These are phyloP conservation scores for Malassezia brasiliensis DNA, from an alignment of 1,284 basidiomycete species.

Conservation along the genomic window DNA sequence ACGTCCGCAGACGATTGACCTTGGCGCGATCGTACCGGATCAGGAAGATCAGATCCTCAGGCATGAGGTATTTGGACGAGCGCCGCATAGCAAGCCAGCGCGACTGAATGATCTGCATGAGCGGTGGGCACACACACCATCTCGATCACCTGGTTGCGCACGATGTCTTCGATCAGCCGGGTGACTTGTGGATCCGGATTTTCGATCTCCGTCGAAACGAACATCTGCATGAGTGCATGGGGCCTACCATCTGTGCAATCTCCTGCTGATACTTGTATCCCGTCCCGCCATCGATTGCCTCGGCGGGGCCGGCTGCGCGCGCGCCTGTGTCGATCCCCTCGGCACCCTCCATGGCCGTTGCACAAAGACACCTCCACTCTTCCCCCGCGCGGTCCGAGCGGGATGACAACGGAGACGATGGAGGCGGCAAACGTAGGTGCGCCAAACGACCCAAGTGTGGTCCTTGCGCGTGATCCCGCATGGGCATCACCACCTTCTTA, in stretches of 20 bases:
- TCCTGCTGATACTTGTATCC: slow-evolving; percentile 51
- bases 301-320: neutral
- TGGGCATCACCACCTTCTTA: neutral
- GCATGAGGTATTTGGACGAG: slow-evolving; percentile 71
- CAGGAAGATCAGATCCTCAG: slow-evolving; percentile 91
- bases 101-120: slow-evolving; percentile 72
- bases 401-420: too few species aligned
- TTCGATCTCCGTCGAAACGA: slow-evolving; percentile 89
- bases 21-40: slow-evolving; percentile 89
- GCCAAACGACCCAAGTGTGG: neutral
- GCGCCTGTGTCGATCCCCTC: neutral
- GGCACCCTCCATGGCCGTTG: neutral
- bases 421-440: too few species aligned
- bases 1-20: slow-evolving; percentile 82
- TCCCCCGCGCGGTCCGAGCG: too few species aligned
- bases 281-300: slow-evolving; percentile 7
- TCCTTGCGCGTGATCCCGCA: neutral
- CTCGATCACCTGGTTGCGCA: slow-evolving; percentile 84
- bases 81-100: slow-evolving; percentile 70
- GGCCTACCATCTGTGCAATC: slow-evolving; percentile 67
- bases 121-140: slow-evolving; percentile 55
- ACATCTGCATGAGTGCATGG: slow-evolving; percentile 59
- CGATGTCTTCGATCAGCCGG: slow-evolving; percentile 86
- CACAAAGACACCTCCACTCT: neutral
- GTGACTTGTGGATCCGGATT: slow-evolving; percentile 79